phyloP scores from a whole-genome alignment of 1,284 basidiomycete species.

The Rhodotorula sp. region DNA sequence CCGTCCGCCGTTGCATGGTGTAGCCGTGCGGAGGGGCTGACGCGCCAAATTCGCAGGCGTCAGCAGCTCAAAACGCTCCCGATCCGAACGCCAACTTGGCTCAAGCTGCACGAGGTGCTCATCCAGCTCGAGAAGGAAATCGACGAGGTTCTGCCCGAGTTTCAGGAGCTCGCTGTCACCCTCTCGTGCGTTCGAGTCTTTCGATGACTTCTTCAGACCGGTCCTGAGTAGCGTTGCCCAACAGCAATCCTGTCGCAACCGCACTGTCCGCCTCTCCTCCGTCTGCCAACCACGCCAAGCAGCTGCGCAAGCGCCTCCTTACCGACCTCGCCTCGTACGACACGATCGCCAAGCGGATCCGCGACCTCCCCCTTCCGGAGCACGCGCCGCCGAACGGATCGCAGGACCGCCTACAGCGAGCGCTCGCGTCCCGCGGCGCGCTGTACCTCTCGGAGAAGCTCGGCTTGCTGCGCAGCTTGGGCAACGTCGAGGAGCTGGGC shows the following conservation, averaged over 20 bases:
- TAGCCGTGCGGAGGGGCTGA: not conserved
- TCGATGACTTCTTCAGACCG: too few species aligned
- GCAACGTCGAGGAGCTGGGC: constrained; percentile 36
- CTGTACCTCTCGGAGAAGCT: constrained; percentile 85
- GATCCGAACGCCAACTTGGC: constrained; percentile 42
- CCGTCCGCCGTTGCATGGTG: too few species aligned
- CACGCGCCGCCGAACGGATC: constrained; percentile 63
- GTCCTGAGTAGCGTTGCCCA: not conserved
- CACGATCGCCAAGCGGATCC: constrained; percentile 78
- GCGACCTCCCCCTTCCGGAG: constrained; percentile 59
- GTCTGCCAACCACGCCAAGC: constrained; percentile 14
- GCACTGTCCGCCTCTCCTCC: constrained; percentile 1
- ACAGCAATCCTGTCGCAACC: constrained; percentile 13
- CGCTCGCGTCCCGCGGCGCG: constrained; percentile 74
- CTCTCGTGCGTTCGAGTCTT: constrained; percentile 56
- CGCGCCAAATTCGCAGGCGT: constrained; percentile 17
- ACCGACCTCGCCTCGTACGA: constrained; percentile 64
- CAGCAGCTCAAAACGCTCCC: constrained; percentile 42
- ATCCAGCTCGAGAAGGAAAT: constrained; percentile 75
- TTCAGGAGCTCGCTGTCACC: constrained; percentile 66
- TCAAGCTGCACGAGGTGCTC: constrained; percentile 62
- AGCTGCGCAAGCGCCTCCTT: constrained; percentile 44
- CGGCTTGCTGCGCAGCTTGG: constrained; percentile 68
- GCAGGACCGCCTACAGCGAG: constrained; percentile 78
- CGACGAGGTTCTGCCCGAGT: constrained; percentile 65